Conservation (phyloP, 306 rosid species). For the Glycine tomentella region DNA sequence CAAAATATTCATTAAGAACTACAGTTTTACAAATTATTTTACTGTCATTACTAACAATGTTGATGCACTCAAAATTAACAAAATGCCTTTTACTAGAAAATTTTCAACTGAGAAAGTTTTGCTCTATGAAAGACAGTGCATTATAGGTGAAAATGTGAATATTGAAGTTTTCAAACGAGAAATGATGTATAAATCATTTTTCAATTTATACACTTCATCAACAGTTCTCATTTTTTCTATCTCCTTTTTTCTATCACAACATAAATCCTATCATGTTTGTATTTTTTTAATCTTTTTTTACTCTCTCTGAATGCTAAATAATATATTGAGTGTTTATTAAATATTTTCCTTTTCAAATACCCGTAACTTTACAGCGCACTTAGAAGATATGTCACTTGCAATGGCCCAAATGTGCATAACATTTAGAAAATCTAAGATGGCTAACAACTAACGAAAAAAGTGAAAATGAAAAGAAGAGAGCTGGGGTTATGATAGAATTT, state of each 20-base stretch:
- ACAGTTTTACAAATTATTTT: neutral
- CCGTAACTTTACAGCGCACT: slow-evolving; percentile 36
- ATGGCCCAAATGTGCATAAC: neutral
- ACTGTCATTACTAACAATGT: neutral
- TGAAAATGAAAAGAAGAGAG: slow-evolving; percentile 32
- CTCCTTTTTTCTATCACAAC: no score
- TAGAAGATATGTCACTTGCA: slow-evolving; percentile 40
- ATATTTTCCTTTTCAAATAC: no score
- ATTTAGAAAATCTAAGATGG: slow-evolving; percentile 33
- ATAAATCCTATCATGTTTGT: no score
- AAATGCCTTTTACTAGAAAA: neutral
- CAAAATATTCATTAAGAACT: neutral
- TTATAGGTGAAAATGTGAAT: no score
- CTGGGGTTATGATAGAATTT: slow-evolving; percentile 30
- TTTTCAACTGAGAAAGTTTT: neutral
- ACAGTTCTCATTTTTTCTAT: no score
- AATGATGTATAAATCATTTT: no score
- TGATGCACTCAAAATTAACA: slow-evolving; percentile 11
- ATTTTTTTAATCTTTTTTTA: no score
- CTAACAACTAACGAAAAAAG: slow-evolving; percentile 38
- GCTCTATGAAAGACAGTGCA: no score
- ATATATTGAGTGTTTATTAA: no score
- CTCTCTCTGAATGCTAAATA: no score
- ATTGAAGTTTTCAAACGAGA: no score
- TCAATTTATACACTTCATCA: no score